These are phyloP conservation scores for Penicillium frequentans DNA, from an alignment of 2,329 filamentous ascomycete species.

Conservation along the genomic window DNA sequence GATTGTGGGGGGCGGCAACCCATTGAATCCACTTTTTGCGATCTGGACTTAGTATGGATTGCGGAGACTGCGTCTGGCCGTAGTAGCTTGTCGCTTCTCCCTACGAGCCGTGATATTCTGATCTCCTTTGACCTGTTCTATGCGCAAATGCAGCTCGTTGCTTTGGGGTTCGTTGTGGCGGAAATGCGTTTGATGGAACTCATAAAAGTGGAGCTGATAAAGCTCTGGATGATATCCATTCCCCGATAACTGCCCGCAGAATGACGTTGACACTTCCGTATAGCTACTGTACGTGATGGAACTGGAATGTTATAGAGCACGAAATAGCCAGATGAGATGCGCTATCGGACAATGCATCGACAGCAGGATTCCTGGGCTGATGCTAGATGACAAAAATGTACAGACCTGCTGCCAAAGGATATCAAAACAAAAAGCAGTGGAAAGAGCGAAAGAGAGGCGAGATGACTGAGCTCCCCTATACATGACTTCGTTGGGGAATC, in stretches of 20 bases:
- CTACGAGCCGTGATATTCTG: background rate
- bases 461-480: constrained; percentile 9
- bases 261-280: background rate
- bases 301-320: background rate
- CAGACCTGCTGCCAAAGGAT: constrained; percentile 16
- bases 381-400: constrained; percentile 21
- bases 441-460: constrained; percentile 7
- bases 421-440: constrained; percentile 4
- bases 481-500: constrained; percentile 13
- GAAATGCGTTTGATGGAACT: background rate
- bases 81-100: background rate
- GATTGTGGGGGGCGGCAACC: background rate
- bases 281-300: background rate
- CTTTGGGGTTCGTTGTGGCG: background rate
- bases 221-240: background rate
- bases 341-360: constrained; percentile 7
- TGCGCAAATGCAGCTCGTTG: background rate
- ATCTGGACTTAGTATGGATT: background rate
- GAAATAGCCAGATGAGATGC: constrained; percentile 1
- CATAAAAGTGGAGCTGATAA: constrained; percentile 1
- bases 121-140: background rate
- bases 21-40: background rate
- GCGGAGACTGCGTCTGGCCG: background rate
- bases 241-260: background rate
- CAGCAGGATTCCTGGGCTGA: constrained; percentile 5